Evolutionary conservation across 495 filamentous ascomycete species (phyloP).

Genomic region (Jackrogersella minutella): DNA sequence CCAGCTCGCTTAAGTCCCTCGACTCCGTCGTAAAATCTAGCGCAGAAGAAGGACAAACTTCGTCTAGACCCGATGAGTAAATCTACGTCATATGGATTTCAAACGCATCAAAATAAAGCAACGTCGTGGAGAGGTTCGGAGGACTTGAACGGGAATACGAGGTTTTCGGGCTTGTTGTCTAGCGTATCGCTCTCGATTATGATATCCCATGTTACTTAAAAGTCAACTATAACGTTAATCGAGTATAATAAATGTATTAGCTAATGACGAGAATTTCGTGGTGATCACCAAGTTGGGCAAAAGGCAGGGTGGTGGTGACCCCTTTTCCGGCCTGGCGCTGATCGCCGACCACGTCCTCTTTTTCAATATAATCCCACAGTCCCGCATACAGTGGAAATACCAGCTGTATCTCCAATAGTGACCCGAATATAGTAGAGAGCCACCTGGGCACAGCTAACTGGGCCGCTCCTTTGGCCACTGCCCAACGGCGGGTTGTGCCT

Average conservation of each 20-base stretch:
- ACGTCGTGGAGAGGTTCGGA: constrained; percentile 7
- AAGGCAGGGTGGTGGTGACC: constrained; percentile 19
- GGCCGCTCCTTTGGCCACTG: constrained; percentile 20
- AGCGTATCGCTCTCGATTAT: constrained; percentile 2
- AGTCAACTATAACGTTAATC: not conserved
- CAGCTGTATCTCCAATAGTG: constrained; percentile 9
- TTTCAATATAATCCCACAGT: constrained; percentile 32
- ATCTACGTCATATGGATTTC: constrained; percentile 3
- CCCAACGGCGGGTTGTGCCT: constrained; percentile 38
- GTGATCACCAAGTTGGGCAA: constrained; percentile 14
- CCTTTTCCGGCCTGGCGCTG: constrained; percentile 29
- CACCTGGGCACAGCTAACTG: constrained; percentile 36
- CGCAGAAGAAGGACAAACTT: not conserved
- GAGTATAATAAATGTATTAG: constrained; percentile 6
- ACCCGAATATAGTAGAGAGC: constrained; percentile 3
- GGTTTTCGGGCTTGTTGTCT: constrained; percentile 20
- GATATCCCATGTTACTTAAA: not conserved
- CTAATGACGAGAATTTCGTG: constrained; percentile 11
- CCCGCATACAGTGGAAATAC: constrained; percentile 16
- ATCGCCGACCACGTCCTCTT: constrained; percentile 37
- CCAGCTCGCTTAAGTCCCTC: not conserved
- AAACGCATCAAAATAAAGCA: constrained; percentile 5
- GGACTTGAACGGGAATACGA: constrained; percentile 23
- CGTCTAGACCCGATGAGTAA: not conserved
- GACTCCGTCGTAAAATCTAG: not conserved